Evolutionary conservation across 495 filamentous ascomycete genomes (phyloP), one percentile per base, ranked within the genome.

Genomic region (Podospora sp.): DNA sequence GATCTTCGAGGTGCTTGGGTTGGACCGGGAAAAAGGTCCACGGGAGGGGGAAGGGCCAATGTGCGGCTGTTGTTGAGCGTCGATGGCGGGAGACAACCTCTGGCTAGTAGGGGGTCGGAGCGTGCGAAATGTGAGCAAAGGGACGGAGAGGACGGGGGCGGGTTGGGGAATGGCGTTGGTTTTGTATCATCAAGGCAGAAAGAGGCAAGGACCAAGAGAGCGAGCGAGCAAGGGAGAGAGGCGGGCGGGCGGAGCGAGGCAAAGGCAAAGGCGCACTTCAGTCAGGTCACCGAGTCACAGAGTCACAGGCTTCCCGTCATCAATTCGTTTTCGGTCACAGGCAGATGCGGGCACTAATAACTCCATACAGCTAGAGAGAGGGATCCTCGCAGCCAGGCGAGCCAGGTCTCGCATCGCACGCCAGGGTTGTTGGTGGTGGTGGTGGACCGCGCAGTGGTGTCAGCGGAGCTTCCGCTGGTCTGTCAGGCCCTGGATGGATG

Each of bases 251-350:
- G 71, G 68, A 70, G 71, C 60, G 62, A 72, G 63, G 67, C 68
- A 68, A 75, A 60, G 63, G 67, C 66, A 68, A 75, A 60, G 66
- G 62, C 57, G 20, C 56, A 61, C 36, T 63, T 51, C 61, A 12
- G 65, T 63, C 68, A 68, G 69, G 69, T 69, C 61, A 66, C 66
- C 63, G 67, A 72, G 70, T 74, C 70, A 73, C 70, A 71, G 60
- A 72, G 70, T 71, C 68, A 73, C 72, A 71, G 69, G 69, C 69
- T 24, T 68, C 73, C 72, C 64, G 66, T 64, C 65, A 70, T 67
- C 69, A 72, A 64, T 69, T 76, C 69, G 71, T 65, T 68, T 69
- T 65, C 64, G 69, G 73, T 65, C 71, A 71, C 67, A 60, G 67
- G 63, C 71, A 69, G 65, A 59, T 56, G 67, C 53, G 51, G 60